These are phyloP conservation scores for Cymbidium sinense DNA, from an alignment of 106 monocot species.

Conservation along the genomic window DNA sequence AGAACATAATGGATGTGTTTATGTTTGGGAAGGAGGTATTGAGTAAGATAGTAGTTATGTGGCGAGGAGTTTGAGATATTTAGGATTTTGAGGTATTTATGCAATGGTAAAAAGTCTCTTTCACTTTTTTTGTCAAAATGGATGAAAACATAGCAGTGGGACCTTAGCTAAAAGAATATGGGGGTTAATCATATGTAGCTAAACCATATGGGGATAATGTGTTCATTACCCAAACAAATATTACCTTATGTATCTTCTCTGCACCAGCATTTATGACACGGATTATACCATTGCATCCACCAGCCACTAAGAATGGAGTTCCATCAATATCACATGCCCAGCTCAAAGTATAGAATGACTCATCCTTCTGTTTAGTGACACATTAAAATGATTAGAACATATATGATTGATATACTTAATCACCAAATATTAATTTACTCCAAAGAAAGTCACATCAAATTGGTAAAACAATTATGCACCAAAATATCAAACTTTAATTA, in stretches of 20 bases:
- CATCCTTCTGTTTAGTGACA: slow-evolving; percentile 47
- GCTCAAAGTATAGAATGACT: slow-evolving; percentile 77
- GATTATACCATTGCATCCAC: slow-evolving; percentile 92
- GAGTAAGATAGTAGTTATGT: background rate
- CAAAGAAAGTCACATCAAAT: background rate
- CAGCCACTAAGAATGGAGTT: slow-evolving; percentile 79
- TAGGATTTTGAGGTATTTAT: background rate
- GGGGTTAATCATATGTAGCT: background rate
- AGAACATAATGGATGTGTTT: background rate
- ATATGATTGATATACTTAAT: background rate
- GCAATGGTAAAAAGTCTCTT: background rate
- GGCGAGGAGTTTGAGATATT: background rate
- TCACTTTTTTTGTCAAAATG: background rate
- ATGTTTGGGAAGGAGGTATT: background rate
- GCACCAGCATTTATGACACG: slow-evolving; percentile 79
- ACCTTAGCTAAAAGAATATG: background rate
- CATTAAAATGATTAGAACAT: slow-evolving; percentile 2
- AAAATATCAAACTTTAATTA: background rate
- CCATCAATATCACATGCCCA: slow-evolving; percentile 92
- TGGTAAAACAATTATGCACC: background rate
- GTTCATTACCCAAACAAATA: background rate
- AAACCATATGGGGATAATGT: background rate
- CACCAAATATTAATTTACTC: background rate
- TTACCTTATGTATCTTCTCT: slow-evolving; percentile 87
- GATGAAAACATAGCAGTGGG: background rate